phyloP scores from a whole-genome alignment of 1,139 yeast species.

The Candida sp. region DNA sequence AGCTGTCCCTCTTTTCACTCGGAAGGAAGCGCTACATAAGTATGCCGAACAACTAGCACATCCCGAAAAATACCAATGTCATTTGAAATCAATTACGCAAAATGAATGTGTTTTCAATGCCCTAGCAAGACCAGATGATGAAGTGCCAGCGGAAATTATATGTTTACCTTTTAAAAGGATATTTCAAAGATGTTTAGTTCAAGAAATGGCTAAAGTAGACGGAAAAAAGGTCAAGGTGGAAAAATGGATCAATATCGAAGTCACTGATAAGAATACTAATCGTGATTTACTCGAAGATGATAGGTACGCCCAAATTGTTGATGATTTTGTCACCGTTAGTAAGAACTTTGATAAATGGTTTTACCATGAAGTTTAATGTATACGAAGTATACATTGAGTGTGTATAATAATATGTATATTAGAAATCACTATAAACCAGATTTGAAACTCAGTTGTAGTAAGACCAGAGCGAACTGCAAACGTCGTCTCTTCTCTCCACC shows the following conservation, averaged over 20 bases:
- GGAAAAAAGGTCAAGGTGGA: conserved; percentile 24
- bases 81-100: conserved; percentile 42
- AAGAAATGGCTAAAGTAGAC: conserved; percentile 15
- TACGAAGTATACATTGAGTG: not conserved
- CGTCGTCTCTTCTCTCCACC: too few relatives aligned
- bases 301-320: conserved; percentile 23
- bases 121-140: conserved; percentile 6
- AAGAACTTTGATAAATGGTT: conserved; percentile 31
- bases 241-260: conserved; percentile 41
- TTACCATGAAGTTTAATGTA: conserved; percentile 11
- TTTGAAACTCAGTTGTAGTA: too few relatives aligned
- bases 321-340: conserved; percentile 38
- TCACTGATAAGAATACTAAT: conserved; percentile 39
- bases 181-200: conserved; percentile 45
- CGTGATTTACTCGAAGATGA: conserved; percentile 20
- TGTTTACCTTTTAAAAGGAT: conserved; percentile 54
- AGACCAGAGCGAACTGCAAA: too few relatives aligned
- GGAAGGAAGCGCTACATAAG: conserved; percentile 23
- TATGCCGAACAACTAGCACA: conserved; percentile 25
- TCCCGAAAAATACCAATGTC: conserved; percentile 37
- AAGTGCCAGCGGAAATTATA: conserved; percentile 37
- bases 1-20: conserved; percentile 40
- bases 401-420: not conserved
- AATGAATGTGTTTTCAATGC: conserved; percentile 47
- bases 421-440: not conserved